Evolutionary conservation across 2,329 filamentous ascomycete genomes (phyloP), one percentile per base, ranked within the genome.

Genomic region (Colletotrichum sp.): DNA sequence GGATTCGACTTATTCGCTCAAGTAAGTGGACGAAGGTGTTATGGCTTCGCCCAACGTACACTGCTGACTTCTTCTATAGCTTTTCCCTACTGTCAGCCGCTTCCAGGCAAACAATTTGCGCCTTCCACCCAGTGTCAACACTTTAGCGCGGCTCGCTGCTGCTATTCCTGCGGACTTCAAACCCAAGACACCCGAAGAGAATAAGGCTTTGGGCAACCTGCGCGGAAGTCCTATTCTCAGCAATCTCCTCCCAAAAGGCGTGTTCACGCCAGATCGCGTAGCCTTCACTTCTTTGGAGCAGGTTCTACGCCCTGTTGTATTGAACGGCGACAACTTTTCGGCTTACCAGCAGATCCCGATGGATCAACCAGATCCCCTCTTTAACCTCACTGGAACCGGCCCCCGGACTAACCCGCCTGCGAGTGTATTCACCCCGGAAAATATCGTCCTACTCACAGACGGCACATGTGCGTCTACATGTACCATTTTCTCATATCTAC

Each of bases 1-100:
- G 92, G 90, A 18, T 92, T 91, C 77, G 91, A 93, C 78, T 85
- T 93, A 26, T 93, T 93, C 83, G 89, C 90, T 63, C 84, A 89
- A 80, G 74, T 74, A 7, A 21, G 74, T 69, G 3, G 84, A 92
- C 10, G 18, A n/a, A 6, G 9, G 12, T 48, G 0, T 90, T 90
- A 13, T 21, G 83, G 87, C 86, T 83, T 87, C 34, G 5, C 24
- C 3, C 2, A 18, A 64, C 21, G 12, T 71, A 14, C 14, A 3
- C 12, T 21, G 30, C 39, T 65, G 26, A 67, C 30, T 3, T 7
- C 9, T 1, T 4, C 7, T 8, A 2, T 61, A 84, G 79, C 84
- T 92, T 0, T 92, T 92, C 83, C 90, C 90, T 0, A 82, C 85
- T 13, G 83, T 87, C 13, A 82, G 86, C 4, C 86, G 87, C 4